These are phyloP conservation scores for Flaveria linearis DNA, from an alignment of 129 eudicot species.

Conservation along the genomic window DNA sequence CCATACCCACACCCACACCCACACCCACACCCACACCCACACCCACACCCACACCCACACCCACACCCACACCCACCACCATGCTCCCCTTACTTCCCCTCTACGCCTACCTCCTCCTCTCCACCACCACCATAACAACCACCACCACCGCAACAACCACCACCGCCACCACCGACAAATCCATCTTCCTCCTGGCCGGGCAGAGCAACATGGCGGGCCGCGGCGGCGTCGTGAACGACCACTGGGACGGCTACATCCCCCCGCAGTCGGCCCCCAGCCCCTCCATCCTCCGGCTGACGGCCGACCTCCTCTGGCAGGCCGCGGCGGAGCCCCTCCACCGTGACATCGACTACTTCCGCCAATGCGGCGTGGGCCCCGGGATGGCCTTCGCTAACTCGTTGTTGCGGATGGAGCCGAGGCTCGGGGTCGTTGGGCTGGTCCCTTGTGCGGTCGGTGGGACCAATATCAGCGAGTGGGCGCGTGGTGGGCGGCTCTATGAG, in stretches of 20 bases:
- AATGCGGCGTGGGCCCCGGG: constrained; percentile 67
- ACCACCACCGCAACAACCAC: not conserved
- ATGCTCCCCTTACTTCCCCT: constrained; percentile 28
- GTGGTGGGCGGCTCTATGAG: constrained; percentile 49
- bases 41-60: no score
- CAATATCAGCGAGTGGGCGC: constrained; percentile 62
- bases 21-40: no score
- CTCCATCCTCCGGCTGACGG: constrained; percentile 44
- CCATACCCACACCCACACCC: no score
- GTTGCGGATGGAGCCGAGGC: constrained; percentile 29
- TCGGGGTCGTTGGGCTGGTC: constrained; percentile 55
- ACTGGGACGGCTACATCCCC: constrained; percentile 61
- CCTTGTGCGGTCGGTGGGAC: constrained; percentile 81
- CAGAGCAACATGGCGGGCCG: constrained; percentile 82
- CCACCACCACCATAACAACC: not conserved
- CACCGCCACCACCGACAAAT: not conserved
- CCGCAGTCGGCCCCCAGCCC: constrained; percentile 40
- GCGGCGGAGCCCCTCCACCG: constrained; percentile 58
- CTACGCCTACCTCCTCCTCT: constrained; percentile 28
- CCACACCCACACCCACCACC: constrained; percentile 34
- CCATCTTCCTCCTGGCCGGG: constrained; percentile 58
- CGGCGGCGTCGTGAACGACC: constrained; percentile 55
- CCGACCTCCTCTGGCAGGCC: constrained; percentile 47
- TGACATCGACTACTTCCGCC: constrained; percentile 50
- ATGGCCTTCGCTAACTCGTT: constrained; percentile 57